A percentile compares a stretch with the other conserved stretches of the same genome.
Evolutionary conservation across 257 asterid genomes (phyloP).

Genomic region (Salvia splendens): DNA sequence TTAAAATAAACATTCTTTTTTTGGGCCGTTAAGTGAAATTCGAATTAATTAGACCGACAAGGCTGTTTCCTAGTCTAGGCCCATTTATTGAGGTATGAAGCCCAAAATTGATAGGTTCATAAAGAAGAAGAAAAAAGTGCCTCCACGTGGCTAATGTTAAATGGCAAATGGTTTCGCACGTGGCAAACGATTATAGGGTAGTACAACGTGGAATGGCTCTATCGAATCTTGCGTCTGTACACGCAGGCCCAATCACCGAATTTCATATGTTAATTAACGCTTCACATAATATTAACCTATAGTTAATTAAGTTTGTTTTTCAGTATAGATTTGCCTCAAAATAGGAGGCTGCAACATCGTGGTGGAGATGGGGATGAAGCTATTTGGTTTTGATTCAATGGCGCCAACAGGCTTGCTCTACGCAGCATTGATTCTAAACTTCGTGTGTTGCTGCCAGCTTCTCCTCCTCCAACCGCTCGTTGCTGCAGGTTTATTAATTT

Average conservation of each 20-base stretch:
- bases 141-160: conserved; percentile 35
- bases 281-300: too few relatives aligned
- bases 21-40: too few relatives aligned
- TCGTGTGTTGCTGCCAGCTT: conserved; percentile 67
- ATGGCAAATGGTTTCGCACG: conserved; percentile 32
- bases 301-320: too few relatives aligned
- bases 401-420: conserved; percentile 58
- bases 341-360: conserved; percentile 19
- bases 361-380: conserved; percentile 45
- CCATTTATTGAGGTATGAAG: too few relatives aligned
- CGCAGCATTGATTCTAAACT: conserved; percentile 53
- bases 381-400: conserved; percentile 50
- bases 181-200: conserved; percentile 49
- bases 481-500: conserved; percentile 52
- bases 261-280: too few relatives aligned
- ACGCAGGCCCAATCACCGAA: neutral
- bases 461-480: conserved; percentile 72
- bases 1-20: too few relatives aligned
- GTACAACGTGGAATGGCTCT: conserved; percentile 53
- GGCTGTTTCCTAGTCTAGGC: too few relatives aligned
- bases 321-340: neutral
- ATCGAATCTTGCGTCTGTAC: conserved; percentile 6
- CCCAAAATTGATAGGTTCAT: too few relatives aligned
- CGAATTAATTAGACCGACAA: too few relatives aligned
- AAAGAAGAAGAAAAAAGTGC: neutral